These are phyloP conservation scores for Thielaviopsis euricoi DNA, from an alignment of 2,329 filamentous ascomycete species.

Conservation along the genomic window DNA sequence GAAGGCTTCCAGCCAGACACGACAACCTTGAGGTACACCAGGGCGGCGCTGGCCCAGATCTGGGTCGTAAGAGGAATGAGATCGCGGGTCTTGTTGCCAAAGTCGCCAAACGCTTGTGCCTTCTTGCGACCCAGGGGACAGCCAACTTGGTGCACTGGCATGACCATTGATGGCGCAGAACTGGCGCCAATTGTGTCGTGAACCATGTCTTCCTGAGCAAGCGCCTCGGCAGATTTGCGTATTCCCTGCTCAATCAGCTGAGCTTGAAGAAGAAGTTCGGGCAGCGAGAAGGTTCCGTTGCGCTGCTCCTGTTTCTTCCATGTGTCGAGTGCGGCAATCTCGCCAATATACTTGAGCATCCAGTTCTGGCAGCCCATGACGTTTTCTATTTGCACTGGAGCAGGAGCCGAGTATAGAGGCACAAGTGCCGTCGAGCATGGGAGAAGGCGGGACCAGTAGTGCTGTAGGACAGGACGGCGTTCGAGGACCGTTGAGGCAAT, in stretches of 20 bases:
- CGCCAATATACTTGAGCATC: slow-evolving; percentile 36
- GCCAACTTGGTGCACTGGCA: slow-evolving; percentile 10
- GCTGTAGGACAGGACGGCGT: slow-evolving; percentile 24
- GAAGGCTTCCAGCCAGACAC: slow-evolving; percentile 34
- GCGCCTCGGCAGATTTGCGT: slow-evolving; percentile 17
- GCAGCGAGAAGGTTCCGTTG: slow-evolving; percentile 26
- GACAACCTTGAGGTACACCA: slow-evolving; percentile 32
- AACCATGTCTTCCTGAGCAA: slow-evolving; percentile 13
- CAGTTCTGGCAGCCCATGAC: slow-evolving; percentile 41
- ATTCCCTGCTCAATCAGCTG: slow-evolving; percentile 24
- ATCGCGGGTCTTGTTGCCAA: slow-evolving; percentile 5
- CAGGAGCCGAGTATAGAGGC: slow-evolving; percentile 10
- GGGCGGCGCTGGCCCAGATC: slow-evolving; percentile 31
- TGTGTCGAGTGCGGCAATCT: slow-evolving; percentile 34
- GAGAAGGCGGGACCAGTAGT: slow-evolving; percentile 26
- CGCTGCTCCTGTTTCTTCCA: slow-evolving; percentile 35
- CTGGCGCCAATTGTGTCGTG: slow-evolving; percentile 1
- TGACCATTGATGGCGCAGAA: slow-evolving; percentile 5
- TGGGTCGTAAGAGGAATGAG: slow-evolving; percentile 16
- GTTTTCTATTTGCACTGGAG: slow-evolving; percentile 28
- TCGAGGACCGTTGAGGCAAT: slow-evolving; percentile 31
- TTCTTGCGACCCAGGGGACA: slow-evolving; percentile 6
- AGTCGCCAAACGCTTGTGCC: slow-evolving; percentile 10
- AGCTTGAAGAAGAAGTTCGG: slow-evolving; percentile 29
- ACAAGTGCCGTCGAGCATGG: slow-evolving; percentile 15